phyloP scores from a whole-genome alignment of 257 asterid genomes.

The Ilex asprella region DNA sequence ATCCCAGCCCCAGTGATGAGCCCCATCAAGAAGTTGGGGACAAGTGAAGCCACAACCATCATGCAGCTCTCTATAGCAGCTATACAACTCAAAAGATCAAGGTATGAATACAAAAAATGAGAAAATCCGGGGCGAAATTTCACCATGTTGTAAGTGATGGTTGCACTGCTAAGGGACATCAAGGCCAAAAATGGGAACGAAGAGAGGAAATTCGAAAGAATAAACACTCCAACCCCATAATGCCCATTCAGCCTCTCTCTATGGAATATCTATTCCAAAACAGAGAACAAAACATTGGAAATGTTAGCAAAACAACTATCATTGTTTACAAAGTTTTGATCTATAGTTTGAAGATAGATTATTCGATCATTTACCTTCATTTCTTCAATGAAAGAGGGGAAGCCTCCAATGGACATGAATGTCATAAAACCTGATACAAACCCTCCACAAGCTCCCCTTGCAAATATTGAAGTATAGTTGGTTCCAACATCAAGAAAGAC shows the following conservation, averaged over 20 bases:
- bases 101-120: slow-evolving; percentile 44
- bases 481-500: slow-evolving; percentile 88
- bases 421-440: slow-evolving; percentile 88
- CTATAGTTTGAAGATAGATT: too few relatives aligned
- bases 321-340: too few relatives aligned
- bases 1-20: slow-evolving; percentile 69
- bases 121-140: slow-evolving; percentile 62
- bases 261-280: slow-evolving; percentile 47
- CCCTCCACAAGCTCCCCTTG: slow-evolving; percentile 94
- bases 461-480: slow-evolving; percentile 74
- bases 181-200: slow-evolving; percentile 63
- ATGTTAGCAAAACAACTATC: too few relatives aligned
- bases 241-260: slow-evolving; percentile 74
- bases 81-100: slow-evolving; percentile 55
- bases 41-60: slow-evolving; percentile 88
- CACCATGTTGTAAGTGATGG: slow-evolving; percentile 62
- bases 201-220: slow-evolving; percentile 68
- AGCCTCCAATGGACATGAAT: slow-evolving; percentile 96
- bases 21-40: slow-evolving; percentile 90
- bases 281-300: too few relatives aligned
- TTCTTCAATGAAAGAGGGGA: slow-evolving; percentile 88
- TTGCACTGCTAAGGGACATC: slow-evolving; percentile 51
- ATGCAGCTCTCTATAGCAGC: slow-evolving; percentile 82
- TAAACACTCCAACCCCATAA: slow-evolving; percentile 73
- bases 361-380: slow-evolving; percentile 47